Conservation (phyloP, 129 eudicot genomes). For the Chrysanthemum lavandulifolium region DNA sequence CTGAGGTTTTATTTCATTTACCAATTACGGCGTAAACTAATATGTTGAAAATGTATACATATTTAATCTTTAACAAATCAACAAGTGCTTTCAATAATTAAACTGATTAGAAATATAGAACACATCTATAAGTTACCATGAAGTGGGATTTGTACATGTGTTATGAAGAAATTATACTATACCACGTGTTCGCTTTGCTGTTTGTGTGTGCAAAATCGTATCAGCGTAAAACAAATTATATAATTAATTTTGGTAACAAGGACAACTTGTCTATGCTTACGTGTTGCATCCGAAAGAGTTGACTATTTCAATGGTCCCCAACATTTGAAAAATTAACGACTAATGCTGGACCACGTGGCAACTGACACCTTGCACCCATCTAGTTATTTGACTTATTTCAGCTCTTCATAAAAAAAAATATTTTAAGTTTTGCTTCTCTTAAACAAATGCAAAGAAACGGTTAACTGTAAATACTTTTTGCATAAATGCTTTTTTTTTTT, state of each 20-base stretch:
- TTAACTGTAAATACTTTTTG: no score
- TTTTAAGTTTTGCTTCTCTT: neutral
- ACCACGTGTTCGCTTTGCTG: conserved; percentile 19
- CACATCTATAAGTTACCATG: no score
- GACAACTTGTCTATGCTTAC: conserved; percentile 34
- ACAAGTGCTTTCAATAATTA: no score
- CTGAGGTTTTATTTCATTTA: no score
- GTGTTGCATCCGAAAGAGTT: conserved; percentile 22
- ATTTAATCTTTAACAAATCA: no score
- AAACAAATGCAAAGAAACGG: no score
- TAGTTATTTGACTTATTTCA: neutral
- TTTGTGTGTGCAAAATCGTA: conserved; percentile 21
- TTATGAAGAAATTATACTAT: neutral
- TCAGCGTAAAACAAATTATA: conserved; percentile 3
- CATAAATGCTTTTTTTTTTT: no score
- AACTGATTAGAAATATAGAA: no score
- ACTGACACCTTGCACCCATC: neutral
- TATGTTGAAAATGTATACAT: no score
- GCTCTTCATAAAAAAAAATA: neutral
- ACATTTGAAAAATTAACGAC: conserved; percentile 5
- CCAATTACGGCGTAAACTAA: no score
- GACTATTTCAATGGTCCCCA: conserved; percentile 26
- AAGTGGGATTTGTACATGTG: no score
- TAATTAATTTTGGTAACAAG: conserved; percentile 8
- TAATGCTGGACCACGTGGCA: conserved; percentile 28